Conservation (phyloP, 345 rosid species). For the Euclidium syriacum region DNA sequence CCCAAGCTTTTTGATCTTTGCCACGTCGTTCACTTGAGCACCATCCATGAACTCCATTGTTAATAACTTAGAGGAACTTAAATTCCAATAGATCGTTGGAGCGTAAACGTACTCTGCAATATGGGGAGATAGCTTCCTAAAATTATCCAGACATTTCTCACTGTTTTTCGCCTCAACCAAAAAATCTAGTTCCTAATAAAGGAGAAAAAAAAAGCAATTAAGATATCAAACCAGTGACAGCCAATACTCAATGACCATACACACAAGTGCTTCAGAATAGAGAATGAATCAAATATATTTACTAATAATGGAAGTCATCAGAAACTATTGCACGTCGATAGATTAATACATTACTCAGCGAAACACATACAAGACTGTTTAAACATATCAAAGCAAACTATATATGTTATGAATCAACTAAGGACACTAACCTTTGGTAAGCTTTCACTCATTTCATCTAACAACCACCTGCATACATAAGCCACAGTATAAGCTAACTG, state of each 20-base stretch:
- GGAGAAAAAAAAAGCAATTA: background rate
- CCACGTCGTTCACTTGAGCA: slow-evolving; percentile 77
- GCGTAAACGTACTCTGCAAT: slow-evolving; percentile 79
- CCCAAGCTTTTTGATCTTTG: slow-evolving; percentile 60
- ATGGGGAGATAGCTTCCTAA: slow-evolving; percentile 81
- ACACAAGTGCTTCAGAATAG: background rate
- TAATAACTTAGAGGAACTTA: slow-evolving; percentile 79
- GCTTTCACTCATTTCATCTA: slow-evolving; percentile 86
- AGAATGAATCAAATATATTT: background rate
- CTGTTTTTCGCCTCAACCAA: slow-evolving; percentile 87
- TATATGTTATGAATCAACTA: background rate
- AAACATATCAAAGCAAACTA: background rate
- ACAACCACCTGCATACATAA: slow-evolving; percentile 70
- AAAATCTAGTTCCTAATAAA: slow-evolving; percentile 74
- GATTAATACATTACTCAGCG: background rate
- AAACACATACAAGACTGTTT: background rate
- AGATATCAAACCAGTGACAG: slow-evolving; percentile 7
- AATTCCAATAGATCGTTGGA: slow-evolving; percentile 73
- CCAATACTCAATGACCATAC: background rate
- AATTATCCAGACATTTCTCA: slow-evolving; percentile 82
- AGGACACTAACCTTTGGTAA: slow-evolving; percentile 73
- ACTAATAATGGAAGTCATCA: background rate
- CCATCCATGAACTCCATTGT: slow-evolving; percentile 97
- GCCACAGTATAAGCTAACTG: slow-evolving; percentile 25
- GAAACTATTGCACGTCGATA: background rate